These are phyloP conservation scores for Dunaliella sp. DNA, from an alignment of 139 green algal species.

Conservation along the genomic window DNA sequence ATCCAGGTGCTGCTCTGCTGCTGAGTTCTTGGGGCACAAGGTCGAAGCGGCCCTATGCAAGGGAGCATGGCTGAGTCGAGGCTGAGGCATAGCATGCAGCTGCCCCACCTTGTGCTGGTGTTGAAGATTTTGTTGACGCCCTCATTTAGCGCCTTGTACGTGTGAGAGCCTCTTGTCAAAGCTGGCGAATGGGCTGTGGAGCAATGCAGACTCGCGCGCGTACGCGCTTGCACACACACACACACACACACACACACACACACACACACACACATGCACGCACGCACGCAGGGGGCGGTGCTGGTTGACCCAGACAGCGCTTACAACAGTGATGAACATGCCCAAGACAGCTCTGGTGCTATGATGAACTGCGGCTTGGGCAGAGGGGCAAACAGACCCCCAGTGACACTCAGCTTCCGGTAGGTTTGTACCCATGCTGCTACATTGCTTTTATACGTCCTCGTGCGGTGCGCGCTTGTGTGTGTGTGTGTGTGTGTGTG, in stretches of 20 bases:
- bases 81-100: neutral
- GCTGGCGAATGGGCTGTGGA: no score
- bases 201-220: no score
- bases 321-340: neutral
- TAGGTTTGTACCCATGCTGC: no score
- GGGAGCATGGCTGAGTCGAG: neutral
- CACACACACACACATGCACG: no score
- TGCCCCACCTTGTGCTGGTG: neutral
- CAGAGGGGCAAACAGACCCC: no score
- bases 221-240: no score
- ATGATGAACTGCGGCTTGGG: no score
- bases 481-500: neutral
- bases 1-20: neutral
- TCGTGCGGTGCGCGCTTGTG: no score
- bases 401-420: no score
- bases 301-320: neutral
- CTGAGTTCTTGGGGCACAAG: neutral
- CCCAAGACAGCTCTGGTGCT: no score
- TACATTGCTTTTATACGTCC: no score
- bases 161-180: neutral
- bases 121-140: neutral
- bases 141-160: neutral
- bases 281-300: neutral
- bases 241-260: no score
- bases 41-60: neutral